Evolutionary conservation across 768 basidiomycete genomes (phyloP).

Genomic region (Suillus tomentosus): DNA sequence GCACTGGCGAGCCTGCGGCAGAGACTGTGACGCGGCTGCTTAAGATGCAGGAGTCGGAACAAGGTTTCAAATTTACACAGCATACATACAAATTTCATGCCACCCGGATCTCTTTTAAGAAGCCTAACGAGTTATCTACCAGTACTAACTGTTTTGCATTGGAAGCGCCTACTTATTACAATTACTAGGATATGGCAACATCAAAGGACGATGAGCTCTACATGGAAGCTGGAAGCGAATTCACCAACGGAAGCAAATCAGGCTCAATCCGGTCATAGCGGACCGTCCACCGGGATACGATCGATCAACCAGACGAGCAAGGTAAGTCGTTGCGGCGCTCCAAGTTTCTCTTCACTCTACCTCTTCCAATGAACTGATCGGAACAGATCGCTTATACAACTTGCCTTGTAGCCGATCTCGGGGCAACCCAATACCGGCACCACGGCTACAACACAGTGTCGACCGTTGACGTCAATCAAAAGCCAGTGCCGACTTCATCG

Average conservation of each 20-base stretch:
- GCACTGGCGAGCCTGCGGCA: constrained; percentile 5
- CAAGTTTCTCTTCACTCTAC: no score
- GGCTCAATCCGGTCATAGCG: neutral
- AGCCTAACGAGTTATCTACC: neutral
- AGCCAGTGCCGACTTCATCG: no score
- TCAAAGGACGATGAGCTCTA: neutral
- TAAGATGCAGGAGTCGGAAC: constrained; percentile 1
- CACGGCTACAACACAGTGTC: no score
- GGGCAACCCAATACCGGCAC: no score
- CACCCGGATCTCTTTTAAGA: neutral
- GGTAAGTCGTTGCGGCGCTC: no score
- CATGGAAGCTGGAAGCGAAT: neutral
- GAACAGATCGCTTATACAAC: no score
- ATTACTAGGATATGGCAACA: constrained; percentile 2
- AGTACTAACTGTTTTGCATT: neutral
- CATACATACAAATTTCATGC: neutral
- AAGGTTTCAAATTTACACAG: neutral
- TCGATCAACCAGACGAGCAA: no score
- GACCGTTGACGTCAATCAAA: no score
- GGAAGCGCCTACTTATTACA: neutral
- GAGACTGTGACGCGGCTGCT: neutral
- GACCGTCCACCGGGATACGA: no score
- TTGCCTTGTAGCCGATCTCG: no score
- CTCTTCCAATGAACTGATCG: no score
- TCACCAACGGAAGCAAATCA: constrained; percentile 3